Conservation (phyloP, 1,139 yeast genomes). For the Yarrowia galli region DNA sequence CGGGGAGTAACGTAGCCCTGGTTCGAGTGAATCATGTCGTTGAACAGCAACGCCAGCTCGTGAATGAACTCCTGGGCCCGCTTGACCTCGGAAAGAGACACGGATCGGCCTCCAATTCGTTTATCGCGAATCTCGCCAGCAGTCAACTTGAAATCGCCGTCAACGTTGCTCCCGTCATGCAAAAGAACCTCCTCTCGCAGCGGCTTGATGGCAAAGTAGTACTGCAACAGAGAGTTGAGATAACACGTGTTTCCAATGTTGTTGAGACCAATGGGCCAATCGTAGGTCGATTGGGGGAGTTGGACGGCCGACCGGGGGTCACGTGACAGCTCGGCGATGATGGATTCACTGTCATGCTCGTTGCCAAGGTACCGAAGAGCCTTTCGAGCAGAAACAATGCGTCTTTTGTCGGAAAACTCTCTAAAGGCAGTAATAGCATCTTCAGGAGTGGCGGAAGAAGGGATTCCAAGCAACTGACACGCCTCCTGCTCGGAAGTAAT, state of each 20-base stretch:
- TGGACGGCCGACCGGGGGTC: constrained; percentile 28
- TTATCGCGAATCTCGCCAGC: constrained; percentile 52
- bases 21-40: constrained; percentile 69
- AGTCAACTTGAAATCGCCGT: constrained; percentile 48
- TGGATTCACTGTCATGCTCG: constrained; percentile 45
- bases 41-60: constrained; percentile 71
- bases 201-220: constrained; percentile 85
- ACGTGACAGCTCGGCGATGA: constrained; percentile 44
- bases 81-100: constrained; percentile 73
- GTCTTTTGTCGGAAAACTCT: constrained; percentile 33
- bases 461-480: background rate
- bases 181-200: constrained; percentile 69
- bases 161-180: constrained; percentile 51
- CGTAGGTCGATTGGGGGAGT: constrained; percentile 24
- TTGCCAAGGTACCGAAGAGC: constrained; percentile 50
- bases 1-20: constrained; percentile 78
- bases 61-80: constrained; percentile 83
- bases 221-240: constrained; percentile 86
- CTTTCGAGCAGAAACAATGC: constrained; percentile 45
- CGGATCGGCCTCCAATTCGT: constrained; percentile 81
- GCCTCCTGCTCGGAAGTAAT: constrained; percentile 23
- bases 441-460: background rate
- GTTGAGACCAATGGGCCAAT: constrained; percentile 82
- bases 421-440: constrained; percentile 8
- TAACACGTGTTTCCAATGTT: constrained; percentile 97